Evolutionary conservation across 2,329 filamentous ascomycete species (phyloP).

Genomic region (Cephalotrichum gorgonifer): DNA sequence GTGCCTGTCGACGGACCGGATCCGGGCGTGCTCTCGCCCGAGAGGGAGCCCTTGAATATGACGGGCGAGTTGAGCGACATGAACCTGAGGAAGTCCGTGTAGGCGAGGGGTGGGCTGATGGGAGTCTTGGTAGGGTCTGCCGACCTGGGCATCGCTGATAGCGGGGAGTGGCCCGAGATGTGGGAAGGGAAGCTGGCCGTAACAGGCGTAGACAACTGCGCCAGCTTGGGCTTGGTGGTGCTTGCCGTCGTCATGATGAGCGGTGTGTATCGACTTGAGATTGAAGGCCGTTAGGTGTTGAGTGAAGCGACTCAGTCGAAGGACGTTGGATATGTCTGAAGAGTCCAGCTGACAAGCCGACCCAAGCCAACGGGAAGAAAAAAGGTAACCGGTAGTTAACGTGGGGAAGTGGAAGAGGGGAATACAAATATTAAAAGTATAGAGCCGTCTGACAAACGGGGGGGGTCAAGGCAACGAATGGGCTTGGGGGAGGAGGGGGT

Average conservation of each 20-base stretch:
- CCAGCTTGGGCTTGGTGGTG: constrained; percentile 45
- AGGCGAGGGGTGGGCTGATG: constrained; percentile 82
- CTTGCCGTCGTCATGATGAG: constrained; percentile 9
- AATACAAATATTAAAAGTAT: constrained; percentile 2
- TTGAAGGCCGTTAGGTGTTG: background rate
- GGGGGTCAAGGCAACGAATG: background rate
- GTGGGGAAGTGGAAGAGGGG: constrained; percentile 1
- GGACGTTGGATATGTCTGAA: background rate
- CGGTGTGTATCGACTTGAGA: background rate
- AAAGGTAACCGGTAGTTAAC: background rate
- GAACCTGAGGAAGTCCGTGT: constrained; percentile 85
- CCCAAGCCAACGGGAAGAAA: background rate
- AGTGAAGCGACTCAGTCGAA: background rate
- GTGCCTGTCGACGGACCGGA: constrained; percentile 42
- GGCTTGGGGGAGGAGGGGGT: constrained; percentile 1
- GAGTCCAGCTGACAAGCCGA: background rate
- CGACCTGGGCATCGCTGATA: constrained; percentile 36
- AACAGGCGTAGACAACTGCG: constrained; percentile 51
- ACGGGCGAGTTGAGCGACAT: constrained; percentile 65
- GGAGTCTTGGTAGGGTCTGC: constrained; percentile 68
- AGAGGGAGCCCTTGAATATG: constrained; percentile 37
- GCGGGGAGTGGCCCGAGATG: constrained; percentile 57
- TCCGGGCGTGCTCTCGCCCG: constrained; percentile 37
- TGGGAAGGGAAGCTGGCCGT: constrained; percentile 53
- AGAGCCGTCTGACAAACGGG: background rate